Evolutionary conservation across 2,329 filamentous ascomycete genomes (phyloP).

Genomic region (Aureobasidium zeae): DNA sequence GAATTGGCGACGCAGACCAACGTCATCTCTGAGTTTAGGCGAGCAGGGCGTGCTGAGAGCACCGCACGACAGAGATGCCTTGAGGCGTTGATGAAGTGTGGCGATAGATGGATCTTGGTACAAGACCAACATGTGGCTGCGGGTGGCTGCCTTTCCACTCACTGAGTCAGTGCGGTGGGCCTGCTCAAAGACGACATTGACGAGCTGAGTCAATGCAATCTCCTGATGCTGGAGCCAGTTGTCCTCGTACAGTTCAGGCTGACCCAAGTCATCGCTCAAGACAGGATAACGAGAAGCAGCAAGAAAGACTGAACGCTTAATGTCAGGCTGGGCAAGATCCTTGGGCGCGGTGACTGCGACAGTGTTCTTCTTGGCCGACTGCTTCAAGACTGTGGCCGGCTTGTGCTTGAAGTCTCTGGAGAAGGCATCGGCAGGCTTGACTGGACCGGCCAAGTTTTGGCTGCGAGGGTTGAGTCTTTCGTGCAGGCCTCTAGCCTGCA

Average conservation of each 20-base stretch:
- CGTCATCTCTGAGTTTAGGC: conserved; percentile 43
- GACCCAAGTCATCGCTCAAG: conserved; percentile 44
- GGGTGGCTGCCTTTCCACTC: conserved; percentile 24
- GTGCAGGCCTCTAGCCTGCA: conserved; percentile 5
- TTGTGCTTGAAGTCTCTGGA: conserved; percentile 10
- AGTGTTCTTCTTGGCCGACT: not conserved
- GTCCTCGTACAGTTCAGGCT: conserved; percentile 53
- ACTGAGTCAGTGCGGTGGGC: conserved; percentile 25
- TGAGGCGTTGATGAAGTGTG: conserved; percentile 47
- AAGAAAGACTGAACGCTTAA: conserved; percentile 23
- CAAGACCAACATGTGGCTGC: conserved; percentile 41
- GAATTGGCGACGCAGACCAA: conserved; percentile 50
- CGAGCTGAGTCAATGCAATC: conserved; percentile 49
- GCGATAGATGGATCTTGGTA: conserved; percentile 47
- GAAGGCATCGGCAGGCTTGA: not conserved
- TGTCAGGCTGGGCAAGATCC: conserved; percentile 16
- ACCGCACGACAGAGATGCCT: conserved; percentile 50
- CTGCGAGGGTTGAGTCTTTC: not conserved
- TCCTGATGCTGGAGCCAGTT: conserved; percentile 55
- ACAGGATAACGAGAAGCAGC: conserved; percentile 38
- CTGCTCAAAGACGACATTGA: conserved; percentile 47
- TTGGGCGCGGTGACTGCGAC: not conserved
- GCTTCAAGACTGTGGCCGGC: not conserved
- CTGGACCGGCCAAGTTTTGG: not conserved
- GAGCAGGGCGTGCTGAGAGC: conserved; percentile 45